Percentiles rank a stretch among this genome's conserved stretches.
Conservation (phyloP, 2,329 filamentous ascomycete genomes). For the Didymosphaeria variabile region DNA sequence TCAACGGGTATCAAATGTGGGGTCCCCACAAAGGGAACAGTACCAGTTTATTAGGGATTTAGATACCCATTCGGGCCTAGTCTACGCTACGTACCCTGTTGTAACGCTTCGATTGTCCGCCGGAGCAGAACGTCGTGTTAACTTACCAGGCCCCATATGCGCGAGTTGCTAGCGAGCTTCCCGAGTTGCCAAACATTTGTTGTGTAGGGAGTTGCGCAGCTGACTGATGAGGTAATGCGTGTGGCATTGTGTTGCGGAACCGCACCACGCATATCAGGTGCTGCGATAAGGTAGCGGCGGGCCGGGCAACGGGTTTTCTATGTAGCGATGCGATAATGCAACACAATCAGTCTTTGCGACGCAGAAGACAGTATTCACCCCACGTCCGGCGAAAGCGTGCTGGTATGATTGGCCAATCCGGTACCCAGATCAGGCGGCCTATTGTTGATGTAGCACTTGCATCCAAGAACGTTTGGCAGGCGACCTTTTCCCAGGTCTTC, state of each 20-base stretch:
- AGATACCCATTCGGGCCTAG: slow-evolving; percentile 13
- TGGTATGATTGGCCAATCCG: slow-evolving; percentile 74
- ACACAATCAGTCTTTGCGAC: slow-evolving; percentile 51
- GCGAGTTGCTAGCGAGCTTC: slow-evolving; percentile 14
- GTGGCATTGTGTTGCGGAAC: slow-evolving; percentile 1
- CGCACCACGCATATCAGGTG: neutral
- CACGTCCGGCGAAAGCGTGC: slow-evolving; percentile 76
- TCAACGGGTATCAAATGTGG: slow-evolving; percentile 13
- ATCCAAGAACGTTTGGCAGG: slow-evolving; percentile 84
- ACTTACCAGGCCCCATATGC: slow-evolving; percentile 7
- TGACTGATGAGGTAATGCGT: slow-evolving; percentile 10
- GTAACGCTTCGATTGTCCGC: slow-evolving; percentile 6
- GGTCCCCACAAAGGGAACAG: slow-evolving; percentile 11
- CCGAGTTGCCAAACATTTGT: neutral
- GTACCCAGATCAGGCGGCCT: slow-evolving; percentile 83
- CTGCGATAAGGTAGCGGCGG: neutral
- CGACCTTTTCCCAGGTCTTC: slow-evolving; percentile 78
- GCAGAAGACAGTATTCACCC: slow-evolving; percentile 87
- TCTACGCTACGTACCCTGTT: slow-evolving; percentile 8
- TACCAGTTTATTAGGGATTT: slow-evolving; percentile 11
- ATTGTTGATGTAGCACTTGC: slow-evolving; percentile 75
- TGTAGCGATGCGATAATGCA: slow-evolving; percentile 5
- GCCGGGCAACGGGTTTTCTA: neutral
- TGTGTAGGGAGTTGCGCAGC: neutral
- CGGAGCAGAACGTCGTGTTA: neutral